Base-by-base conservation (phyloP, 495 filamentous ascomycete species). In the Friedmanniomyces endolithicus region DNA sequence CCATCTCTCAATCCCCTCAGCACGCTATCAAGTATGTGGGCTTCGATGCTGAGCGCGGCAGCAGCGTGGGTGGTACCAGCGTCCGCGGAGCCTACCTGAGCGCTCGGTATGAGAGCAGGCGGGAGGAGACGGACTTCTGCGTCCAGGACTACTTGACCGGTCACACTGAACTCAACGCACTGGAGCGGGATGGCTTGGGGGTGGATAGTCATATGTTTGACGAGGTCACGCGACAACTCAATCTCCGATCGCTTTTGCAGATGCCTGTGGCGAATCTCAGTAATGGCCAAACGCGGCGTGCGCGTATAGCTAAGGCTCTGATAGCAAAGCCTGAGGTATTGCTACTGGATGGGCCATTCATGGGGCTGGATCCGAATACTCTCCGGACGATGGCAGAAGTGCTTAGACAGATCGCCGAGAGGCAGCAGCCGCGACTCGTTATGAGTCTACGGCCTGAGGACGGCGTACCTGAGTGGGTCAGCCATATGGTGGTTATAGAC, bases 271-370 rank as follows among this genome's bases (percentile, higher is more conserved):
- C 84, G 19, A 94, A 86, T 68, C 68, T 98, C 19, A 95, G 88
- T 64, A 96, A 98, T 68, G 92, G 92, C 1, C 92, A 97, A 68
- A 89, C 82, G 4, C 74, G 90, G 58, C 75, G 92, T 39, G 86
- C 92, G 1, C 78, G 85, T 57, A 94, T 98, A 58, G 92, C 88
- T 0, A 85, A 85, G 61, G 88, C 89, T 1, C 67, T 98, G 40
- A 71, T 96, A 59, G 79, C 71, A 35, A 76, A 76, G 52, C 90
- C 92, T 0, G 85, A 90, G 68, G 72, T 95, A 11, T 61, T 98
- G 27, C 73, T 96, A 34, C 73, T 97, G 11, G 92, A 98, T 70
- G 92, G 95, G 63, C 89, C 92, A 14, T 96, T 98, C 66, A 95
- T 98, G 87, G 92, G 92, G 9, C 72, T 98, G 33, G 92, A 98